A percentile compares a stretch with the other conserved stretches of the same genome.
These are phyloP conservation scores for Thelonectria blattea DNA, from an alignment of 2,329 filamentous ascomycete genomes.

Conservation along the genomic window DNA sequence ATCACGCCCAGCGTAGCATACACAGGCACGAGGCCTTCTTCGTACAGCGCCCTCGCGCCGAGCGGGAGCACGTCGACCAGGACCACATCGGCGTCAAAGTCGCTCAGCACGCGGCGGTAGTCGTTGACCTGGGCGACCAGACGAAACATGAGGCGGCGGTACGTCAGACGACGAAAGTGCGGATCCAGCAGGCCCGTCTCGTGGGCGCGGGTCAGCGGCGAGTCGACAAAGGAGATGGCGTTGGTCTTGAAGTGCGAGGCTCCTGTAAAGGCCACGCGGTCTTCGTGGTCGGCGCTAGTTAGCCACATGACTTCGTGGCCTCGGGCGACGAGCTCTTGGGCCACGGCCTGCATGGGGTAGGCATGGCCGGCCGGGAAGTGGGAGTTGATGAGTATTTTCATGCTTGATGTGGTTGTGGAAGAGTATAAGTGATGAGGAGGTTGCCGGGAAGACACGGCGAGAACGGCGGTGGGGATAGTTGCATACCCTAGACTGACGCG, in stretches of 20 bases:
- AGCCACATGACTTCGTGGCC: constrained; percentile 49
- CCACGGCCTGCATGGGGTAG: constrained; percentile 48
- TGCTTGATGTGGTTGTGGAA: constrained; percentile 13
- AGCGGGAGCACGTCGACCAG: constrained; percentile 48
- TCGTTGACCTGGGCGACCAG: constrained; percentile 45
- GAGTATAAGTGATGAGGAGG: not conserved
- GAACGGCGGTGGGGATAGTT: not conserved
- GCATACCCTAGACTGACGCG: not conserved
- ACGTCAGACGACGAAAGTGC: constrained; percentile 21
- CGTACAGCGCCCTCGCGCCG: constrained; percentile 44
- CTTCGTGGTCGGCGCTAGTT: constrained; percentile 43
- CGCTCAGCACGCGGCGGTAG: constrained; percentile 41
- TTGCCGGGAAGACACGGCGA: not conserved
- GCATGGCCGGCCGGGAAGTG: constrained; percentile 49
- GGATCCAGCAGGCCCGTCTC: constrained; percentile 43
- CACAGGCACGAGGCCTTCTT: constrained; percentile 42
- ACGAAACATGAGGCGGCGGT: constrained; percentile 34
- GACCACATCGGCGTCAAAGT: constrained; percentile 41
- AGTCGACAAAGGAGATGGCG: constrained; percentile 41
- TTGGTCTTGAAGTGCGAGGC: constrained; percentile 43
- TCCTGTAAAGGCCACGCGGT: constrained; percentile 43
- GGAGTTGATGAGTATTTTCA: constrained; percentile 48
- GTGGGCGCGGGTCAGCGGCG: constrained; percentile 35
- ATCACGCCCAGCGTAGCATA: constrained; percentile 50
- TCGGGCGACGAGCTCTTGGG: constrained; percentile 44